Percentiles rank a stretch among this genome's conserved stretches.
These are phyloP conservation scores for Porcisia deanei DNA, from an alignment of 208 protist genomes.

Conservation along the genomic window DNA sequence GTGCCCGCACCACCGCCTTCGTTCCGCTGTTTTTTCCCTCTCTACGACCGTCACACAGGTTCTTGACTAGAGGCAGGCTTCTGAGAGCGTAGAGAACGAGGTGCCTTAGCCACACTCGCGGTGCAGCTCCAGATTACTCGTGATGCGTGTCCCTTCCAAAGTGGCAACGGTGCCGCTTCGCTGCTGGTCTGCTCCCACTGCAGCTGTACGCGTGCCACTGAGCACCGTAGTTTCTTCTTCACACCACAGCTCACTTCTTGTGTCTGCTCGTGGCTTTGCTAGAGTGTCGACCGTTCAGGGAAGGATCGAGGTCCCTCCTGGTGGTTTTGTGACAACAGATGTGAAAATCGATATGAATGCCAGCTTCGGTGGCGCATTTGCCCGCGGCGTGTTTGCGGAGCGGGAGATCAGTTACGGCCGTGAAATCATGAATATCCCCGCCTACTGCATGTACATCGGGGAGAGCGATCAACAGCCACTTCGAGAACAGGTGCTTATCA, in stretches of 20 bases:
- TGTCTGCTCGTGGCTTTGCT: slow-evolving; percentile 39
- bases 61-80: neutral
- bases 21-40: neutral
- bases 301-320: slow-evolving; percentile 53
- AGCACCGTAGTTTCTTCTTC: slow-evolving; percentile 1
- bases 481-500: slow-evolving; percentile 70
- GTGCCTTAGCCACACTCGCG: neutral
- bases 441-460: slow-evolving; percentile 80
- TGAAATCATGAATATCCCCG: slow-evolving; percentile 81
- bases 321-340: slow-evolving; percentile 80
- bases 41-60: neutral
- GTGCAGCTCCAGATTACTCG: neutral
- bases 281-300: slow-evolving; percentile 72
- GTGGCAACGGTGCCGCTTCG: slow-evolving; percentile 1
- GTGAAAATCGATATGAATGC: slow-evolving; percentile 77
- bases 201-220: neutral
- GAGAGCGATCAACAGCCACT: slow-evolving; percentile 49
- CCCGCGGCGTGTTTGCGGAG: slow-evolving; percentile 71
- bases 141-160: neutral
- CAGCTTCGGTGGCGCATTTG: slow-evolving; percentile 71
- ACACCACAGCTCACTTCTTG: slow-evolving; percentile 6
- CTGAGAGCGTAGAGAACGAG: neutral
- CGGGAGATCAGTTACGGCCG: slow-evolving; percentile 80
- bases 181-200: neutral
- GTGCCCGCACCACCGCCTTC: neutral